Evolutionary conservation across 2,329 filamentous ascomycete species (phyloP).

Genomic region (Penicillium corylophilum): DNA sequence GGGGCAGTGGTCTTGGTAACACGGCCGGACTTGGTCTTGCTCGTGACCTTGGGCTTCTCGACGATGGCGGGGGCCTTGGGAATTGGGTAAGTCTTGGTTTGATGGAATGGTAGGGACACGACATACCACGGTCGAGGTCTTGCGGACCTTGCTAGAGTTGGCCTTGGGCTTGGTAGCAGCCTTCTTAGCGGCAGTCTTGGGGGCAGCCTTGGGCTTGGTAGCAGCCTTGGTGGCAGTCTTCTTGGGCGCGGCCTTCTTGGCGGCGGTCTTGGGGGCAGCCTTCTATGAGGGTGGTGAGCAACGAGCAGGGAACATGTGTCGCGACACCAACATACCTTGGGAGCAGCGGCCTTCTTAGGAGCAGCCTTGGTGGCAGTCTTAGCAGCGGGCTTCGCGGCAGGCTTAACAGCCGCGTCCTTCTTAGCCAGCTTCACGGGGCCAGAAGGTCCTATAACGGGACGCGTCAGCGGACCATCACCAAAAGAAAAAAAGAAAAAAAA

Average conservation of each 20-base stretch:
- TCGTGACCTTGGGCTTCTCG: slow-evolving; percentile 67
- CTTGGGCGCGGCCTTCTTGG: slow-evolving; percentile 35
- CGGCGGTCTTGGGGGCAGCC: slow-evolving; percentile 30
- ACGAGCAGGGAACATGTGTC: background rate
- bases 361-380: slow-evolving; percentile 23
- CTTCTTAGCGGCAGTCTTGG: slow-evolving; percentile 44
- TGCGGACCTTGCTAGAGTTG: slow-evolving; percentile 55
- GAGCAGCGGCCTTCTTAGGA: slow-evolving; percentile 17
- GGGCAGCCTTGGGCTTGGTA: slow-evolving; percentile 44
- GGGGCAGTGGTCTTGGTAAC: slow-evolving; percentile 67
- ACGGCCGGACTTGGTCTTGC: slow-evolving; percentile 83
- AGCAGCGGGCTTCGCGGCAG: slow-evolving; percentile 35
- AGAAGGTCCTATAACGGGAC: slow-evolving; percentile 63
- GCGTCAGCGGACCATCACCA: slow-evolving; percentile 27
- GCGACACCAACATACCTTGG: slow-evolving; percentile 17
- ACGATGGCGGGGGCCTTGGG: slow-evolving; percentile 63
- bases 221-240: slow-evolving; percentile 41
- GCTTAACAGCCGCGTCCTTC: slow-evolving; percentile 58
- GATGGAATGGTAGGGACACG: background rate
- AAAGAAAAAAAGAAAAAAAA: background rate
- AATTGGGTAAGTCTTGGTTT: slow-evolving; percentile 22
- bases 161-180: slow-evolving; percentile 52
- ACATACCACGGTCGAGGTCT: slow-evolving; percentile 47
- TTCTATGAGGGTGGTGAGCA: slow-evolving; percentile 43
- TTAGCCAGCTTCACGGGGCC: slow-evolving; percentile 91